A percentile compares a stretch with the other conserved stretches of the same genome.
Conservation (phyloP, 768 basidiomycete species). For the Cyclocybe aegerita region DNA sequence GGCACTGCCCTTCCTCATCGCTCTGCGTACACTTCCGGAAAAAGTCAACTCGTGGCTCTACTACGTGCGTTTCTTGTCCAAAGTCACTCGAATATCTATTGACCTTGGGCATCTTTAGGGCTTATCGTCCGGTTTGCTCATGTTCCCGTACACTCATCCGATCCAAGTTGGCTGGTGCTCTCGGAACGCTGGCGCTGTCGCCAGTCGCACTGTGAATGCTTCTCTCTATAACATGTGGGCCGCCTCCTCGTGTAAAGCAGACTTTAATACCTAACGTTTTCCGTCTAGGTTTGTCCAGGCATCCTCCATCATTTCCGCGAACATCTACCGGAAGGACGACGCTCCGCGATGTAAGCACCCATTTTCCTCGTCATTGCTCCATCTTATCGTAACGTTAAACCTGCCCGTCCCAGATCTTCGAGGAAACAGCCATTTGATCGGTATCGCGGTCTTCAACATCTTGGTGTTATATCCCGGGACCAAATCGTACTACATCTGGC, state of each 20-base stretch:
- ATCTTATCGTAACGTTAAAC: neutral
- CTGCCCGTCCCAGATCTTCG: constrained; percentile 40
- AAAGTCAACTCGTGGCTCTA: constrained; percentile 52
- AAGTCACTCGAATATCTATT: neutral
- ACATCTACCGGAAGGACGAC: constrained; percentile 60
- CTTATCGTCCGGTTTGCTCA: constrained; percentile 13
- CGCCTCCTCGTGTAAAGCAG: too few species aligned
- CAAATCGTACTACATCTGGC: constrained; percentile 57
- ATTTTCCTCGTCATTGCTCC: neutral
- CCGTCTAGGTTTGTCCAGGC: constrained; percentile 17
- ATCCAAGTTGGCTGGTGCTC: constrained; percentile 62
- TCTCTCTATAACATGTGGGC: constrained; percentile 56
- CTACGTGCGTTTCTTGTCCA: constrained; percentile 45
- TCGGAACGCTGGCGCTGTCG: constrained; percentile 58
- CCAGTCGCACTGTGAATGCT: constrained; percentile 58
- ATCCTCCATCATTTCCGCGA: constrained; percentile 42
- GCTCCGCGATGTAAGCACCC: constrained; percentile 48
- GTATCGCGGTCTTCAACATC: constrained; percentile 49
- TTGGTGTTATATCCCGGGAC: constrained; percentile 52
- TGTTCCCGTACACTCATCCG: constrained; percentile 40
- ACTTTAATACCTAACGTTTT: too few species aligned
- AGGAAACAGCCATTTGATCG: constrained; percentile 56
- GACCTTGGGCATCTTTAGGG: neutral
- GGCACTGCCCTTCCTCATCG: constrained; percentile 61
- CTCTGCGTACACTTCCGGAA: constrained; percentile 47